phyloP scores from a whole-genome alignment of 768 basidiomycete genomes.

The Lentinus tigrinus region DNA sequence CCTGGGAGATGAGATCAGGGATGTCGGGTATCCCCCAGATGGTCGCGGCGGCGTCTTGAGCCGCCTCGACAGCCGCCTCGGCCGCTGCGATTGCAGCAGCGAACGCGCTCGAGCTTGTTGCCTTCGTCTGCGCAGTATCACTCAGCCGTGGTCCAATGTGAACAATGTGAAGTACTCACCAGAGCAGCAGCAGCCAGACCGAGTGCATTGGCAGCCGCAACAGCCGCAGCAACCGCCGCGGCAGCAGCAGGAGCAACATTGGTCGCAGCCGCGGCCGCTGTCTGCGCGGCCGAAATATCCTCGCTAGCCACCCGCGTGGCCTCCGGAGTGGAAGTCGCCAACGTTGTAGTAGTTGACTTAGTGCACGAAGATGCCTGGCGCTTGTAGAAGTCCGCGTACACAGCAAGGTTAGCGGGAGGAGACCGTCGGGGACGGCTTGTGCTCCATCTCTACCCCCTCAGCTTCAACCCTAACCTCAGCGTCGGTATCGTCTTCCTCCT shows the following conservation, averaged over 20 bases:
- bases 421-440: not conserved
- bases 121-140: not conserved
- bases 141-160: not conserved
- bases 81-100: not conserved
- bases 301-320: not conserved
- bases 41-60: not conserved
- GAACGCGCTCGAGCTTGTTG: not conserved
- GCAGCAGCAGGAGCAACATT: not conserved
- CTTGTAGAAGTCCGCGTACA: not conserved
- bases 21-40: not conserved
- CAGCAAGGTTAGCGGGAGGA: not conserved
- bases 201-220: not conserved
- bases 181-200: not conserved
- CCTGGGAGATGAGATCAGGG: not conserved
- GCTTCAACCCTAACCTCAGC: not conserved
- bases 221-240: not conserved
- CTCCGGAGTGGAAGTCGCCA: not conserved
- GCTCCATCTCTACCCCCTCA: not conserved
- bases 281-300: not conserved
- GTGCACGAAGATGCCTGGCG: not conserved
- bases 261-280: not conserved
- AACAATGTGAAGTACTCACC: not conserved
- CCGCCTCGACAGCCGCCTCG: not conserved
- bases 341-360: not conserved
- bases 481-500: not conserved